Evolutionary conservation across 2,329 filamentous ascomycete genomes (phyloP), one percentile per base, ranked within the genome.

Genomic region (Fusarium solani-melongenae): DNA sequence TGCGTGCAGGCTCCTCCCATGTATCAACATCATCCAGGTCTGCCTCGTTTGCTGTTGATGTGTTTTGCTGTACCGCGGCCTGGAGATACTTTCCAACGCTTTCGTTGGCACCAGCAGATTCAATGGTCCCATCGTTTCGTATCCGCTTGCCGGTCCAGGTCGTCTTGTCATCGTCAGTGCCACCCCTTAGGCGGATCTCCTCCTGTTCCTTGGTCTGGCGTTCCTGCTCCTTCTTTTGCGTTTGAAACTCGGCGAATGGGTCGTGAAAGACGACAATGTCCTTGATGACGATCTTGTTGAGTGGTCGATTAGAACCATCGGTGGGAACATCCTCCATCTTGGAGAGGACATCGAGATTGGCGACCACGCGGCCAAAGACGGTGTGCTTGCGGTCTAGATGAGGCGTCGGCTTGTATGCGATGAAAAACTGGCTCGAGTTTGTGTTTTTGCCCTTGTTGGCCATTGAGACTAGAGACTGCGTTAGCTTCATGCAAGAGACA

Each of bases 361-460:
- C 94, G 1, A 97, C 92, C 0, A 98, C 91, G 39, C 91, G 91
- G 3, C 92, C 96, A 78, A 99, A 99, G 44, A 99, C 93, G n/a
- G 96, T 98, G 83, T 99, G 96, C 80, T 99, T 99, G 68, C 92
- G 89, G 82, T 99, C 94, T 1, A 99, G 88, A 83, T 99, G 96
- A 72, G 93, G 92, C 0, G 92, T 90, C 1, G 93, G 87, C 59
- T 94, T 92, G 82, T 99, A 99, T 0, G 93, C 94, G 79, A 99
- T 93, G 86, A 98, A 99, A 81, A 92, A 99, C 82, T 99, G 96
- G 76, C 91, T 94, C 10, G 94, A 96, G 83, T 99, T 99, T 24
- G 96, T 98, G 80, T 98, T 96, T 80, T 98, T 98, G 67, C 96
- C 96, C 81, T 99, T 99, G 83, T 99, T 99, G 44, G 96, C 96